Evolutionary conservation across 768 basidiomycete species (phyloP).

Genomic region (Dendrothele bispora): DNA sequence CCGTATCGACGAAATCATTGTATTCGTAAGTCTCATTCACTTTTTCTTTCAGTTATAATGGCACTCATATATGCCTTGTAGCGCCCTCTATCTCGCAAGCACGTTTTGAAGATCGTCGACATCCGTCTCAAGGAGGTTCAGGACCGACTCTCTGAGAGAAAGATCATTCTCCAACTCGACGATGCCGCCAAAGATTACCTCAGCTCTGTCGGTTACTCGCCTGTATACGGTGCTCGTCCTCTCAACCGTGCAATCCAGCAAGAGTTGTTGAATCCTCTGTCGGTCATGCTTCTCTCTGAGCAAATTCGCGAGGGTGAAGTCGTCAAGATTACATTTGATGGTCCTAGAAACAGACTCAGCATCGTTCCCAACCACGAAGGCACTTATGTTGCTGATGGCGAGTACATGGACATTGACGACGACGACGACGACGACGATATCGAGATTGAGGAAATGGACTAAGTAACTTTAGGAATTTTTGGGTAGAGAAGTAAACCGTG

Average conservation of each 20-base stretch:
- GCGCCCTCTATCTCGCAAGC: constrained; percentile 75
- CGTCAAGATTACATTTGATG: constrained; percentile 76
- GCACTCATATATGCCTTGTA: constrained; percentile 37
- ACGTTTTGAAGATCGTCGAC: constrained; percentile 86
- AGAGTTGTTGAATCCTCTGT: constrained; percentile 90
- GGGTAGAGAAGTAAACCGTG: too few species aligned
- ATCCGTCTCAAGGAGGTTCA: constrained; percentile 86
- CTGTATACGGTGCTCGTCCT: constrained; percentile 89
- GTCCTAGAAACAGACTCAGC: constrained; percentile 73
- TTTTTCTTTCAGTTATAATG: constrained; percentile 12
- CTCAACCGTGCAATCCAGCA: constrained; percentile 89
- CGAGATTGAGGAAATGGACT: constrained; percentile 73
- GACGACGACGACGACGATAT: constrained; percentile 56
- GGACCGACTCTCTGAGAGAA: constrained; percentile 73
- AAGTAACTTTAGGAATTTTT: too few species aligned
- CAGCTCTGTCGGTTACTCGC: constrained; percentile 73
- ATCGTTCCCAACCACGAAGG: constrained; percentile 85
- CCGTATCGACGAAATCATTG: constrained; percentile 82
- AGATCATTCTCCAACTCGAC: constrained; percentile 80
- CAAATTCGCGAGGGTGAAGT: constrained; percentile 80
- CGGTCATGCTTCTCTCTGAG: constrained; percentile 80
- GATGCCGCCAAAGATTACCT: constrained; percentile 76
- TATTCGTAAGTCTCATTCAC: constrained; percentile 49
- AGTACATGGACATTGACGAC: constrained; percentile 62
- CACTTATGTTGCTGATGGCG: constrained; percentile 38